These are phyloP conservation scores for Fragaria ananassa DNA, from an alignment of 306 rosid genomes.

Conservation along the genomic window DNA sequence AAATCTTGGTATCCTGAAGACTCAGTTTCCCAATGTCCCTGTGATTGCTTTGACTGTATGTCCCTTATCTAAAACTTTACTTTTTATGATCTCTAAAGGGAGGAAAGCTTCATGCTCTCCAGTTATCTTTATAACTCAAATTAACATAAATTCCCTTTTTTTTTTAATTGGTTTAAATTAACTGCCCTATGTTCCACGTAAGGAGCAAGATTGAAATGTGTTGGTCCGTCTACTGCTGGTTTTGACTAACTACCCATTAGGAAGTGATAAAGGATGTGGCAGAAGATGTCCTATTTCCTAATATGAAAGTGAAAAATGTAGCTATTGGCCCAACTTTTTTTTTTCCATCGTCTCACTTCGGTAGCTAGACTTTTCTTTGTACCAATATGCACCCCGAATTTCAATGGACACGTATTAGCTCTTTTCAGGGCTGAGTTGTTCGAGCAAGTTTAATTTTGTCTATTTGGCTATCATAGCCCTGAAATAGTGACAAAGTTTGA, in stretches of 20 bases:
- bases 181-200: neutral
- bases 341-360: neutral
- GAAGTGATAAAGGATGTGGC: neutral
- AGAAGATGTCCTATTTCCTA: neutral
- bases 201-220: neutral
- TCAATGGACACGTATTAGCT: neutral
- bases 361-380: neutral
- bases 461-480: neutral
- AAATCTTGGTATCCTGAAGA: conserved; percentile 90
- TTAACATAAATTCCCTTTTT: neutral
- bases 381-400: neutral
- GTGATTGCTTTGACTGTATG: conserved; percentile 87
- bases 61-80: neutral
- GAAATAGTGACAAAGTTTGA: neutral
- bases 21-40: conserved; percentile 88
- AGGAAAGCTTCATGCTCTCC: neutral
- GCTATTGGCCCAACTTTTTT: neutral
- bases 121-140: neutral
- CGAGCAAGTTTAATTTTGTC: neutral
- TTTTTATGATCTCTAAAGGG: neutral
- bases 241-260: neutral
- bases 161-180: too few relatives aligned
- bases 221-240: neutral
- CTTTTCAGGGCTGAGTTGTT: neutral
- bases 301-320: neutral